Percentiles rank a stretch among this genome's conserved stretches.
phyloP scores from a whole-genome alignment of 129 eudicot species.

The Arctium lappa region DNA sequence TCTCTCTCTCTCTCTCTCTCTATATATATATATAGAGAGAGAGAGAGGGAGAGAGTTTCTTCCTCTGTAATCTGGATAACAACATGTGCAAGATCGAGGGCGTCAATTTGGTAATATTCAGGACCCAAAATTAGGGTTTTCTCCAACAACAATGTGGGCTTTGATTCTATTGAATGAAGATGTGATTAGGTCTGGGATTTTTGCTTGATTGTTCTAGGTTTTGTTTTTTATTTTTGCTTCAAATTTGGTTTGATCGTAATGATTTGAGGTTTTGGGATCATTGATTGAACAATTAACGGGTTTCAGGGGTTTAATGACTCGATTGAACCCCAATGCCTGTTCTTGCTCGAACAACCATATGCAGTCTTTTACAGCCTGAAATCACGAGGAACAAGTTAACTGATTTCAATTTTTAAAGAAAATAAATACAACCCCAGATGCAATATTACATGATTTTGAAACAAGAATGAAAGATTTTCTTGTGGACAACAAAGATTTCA shows the following conservation, averaged over 20 bases:
- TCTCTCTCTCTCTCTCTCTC: too few species aligned
- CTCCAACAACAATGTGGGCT: slow-evolving; percentile 26
- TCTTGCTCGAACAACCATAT: slow-evolving; percentile 60
- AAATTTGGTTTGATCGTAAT: slow-evolving; percentile 21
- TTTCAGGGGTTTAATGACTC: slow-evolving; percentile 31
- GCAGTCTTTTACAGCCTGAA: slow-evolving; percentile 77
- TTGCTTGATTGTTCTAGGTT: slow-evolving; percentile 29
- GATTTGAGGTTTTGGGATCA: slow-evolving; percentile 27
- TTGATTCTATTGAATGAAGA: slow-evolving; percentile 14
- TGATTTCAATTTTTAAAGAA: not conserved
- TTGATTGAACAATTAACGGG: not conserved
- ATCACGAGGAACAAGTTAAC: not conserved
- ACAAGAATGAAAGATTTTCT: not conserved
- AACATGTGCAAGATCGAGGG: slow-evolving; percentile 93
- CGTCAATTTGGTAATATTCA: slow-evolving; percentile 76
- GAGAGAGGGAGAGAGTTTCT: not conserved
- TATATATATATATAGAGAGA: too few species aligned
- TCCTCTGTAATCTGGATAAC: slow-evolving; percentile 98
- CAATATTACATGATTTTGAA: not conserved
- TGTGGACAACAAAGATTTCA: slow-evolving; percentile 19
- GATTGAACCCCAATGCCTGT: not conserved
- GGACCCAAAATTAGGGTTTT: slow-evolving; percentile 40
- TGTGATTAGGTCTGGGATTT: slow-evolving; percentile 19
- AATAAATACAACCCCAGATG: slow-evolving; percentile 12
- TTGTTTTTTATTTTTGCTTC: slow-evolving; percentile 30